Evolutionary conservation across 768 basidiomycete species (phyloP).

Genomic region (Mycena vulgaris): DNA sequence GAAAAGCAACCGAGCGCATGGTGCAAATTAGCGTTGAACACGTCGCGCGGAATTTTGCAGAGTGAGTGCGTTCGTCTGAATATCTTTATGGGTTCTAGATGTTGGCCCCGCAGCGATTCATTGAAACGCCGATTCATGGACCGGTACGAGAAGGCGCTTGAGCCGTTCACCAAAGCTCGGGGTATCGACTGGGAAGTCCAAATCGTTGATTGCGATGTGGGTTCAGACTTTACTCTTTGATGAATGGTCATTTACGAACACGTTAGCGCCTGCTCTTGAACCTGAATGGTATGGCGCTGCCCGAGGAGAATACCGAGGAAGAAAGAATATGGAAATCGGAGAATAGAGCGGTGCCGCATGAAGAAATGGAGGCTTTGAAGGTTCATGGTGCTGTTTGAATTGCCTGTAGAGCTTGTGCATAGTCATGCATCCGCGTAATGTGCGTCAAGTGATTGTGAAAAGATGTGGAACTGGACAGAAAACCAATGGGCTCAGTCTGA

Average conservation of each 20-base stretch:
- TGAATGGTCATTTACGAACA: conserved; percentile 1
- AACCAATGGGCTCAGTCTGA: not conserved
- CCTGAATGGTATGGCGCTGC: conserved; percentile 23
- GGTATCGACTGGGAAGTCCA: conserved; percentile 38
- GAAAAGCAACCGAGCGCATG: conserved; percentile 33
- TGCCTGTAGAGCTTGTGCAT: conserved; percentile 8
- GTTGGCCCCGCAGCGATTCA: conserved; percentile 1
- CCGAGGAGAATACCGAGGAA: conserved; percentile 18
- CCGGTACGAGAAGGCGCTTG: conserved; percentile 26
- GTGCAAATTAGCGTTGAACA: conserved; percentile 41
- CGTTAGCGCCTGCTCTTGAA: conserved; percentile 25
- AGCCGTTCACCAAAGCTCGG: conserved; percentile 33
- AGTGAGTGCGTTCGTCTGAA: conserved; percentile 18
- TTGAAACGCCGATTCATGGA: conserved; percentile 18
- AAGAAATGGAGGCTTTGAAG: conserved; percentile 22
- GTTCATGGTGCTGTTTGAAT: conserved; percentile 6
- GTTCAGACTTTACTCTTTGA: conserved; percentile 1
- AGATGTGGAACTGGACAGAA: not conserved
- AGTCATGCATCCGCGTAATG: conserved; percentile 1
- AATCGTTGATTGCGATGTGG: conserved; percentile 29
- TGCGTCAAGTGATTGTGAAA: not conserved
- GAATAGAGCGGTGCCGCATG: conserved; percentile 15
- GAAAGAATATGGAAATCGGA: conserved; percentile 10
- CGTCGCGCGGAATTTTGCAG: conserved; percentile 35
- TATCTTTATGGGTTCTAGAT: not conserved